Evolutionary conservation across 139 green algal genomes (phyloP).

Genomic region (Coelastrella sp.): DNA sequence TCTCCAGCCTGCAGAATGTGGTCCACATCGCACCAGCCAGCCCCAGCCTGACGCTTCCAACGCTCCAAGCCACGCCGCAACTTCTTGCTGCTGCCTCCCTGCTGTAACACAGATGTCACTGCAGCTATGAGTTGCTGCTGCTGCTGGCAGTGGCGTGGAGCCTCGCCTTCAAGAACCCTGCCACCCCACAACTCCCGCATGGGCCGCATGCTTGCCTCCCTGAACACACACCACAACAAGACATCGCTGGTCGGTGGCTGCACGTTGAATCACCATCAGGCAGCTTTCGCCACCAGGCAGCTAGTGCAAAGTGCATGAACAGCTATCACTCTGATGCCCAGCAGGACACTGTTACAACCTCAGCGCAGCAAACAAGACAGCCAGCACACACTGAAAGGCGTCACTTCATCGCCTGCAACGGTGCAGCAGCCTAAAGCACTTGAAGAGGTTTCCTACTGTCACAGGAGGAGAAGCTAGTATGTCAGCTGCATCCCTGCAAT

Average conservation of each 20-base stretch:
- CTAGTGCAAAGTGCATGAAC: no score
- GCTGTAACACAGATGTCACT: not conserved
- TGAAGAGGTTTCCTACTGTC: no score
- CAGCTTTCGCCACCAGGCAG: no score
- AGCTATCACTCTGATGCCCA: no score
- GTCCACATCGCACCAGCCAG: conserved; percentile 50
- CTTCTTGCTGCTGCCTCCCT: conserved; percentile 15
- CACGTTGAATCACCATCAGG: no score
- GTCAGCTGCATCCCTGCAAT: no score
- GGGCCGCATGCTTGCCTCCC: conserved; percentile 65
- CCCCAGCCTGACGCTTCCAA: conserved; percentile 46
- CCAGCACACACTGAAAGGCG: no score
- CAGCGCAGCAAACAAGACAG: no score
- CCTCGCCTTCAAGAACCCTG: conserved; percentile 43
- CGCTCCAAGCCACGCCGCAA: conserved; percentile 50
- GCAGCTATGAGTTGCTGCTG: not conserved
- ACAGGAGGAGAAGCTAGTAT: no score
- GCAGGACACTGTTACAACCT: no score
- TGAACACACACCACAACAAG: conserved; percentile 48
- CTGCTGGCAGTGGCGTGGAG: not conserved
- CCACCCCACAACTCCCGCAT: conserved; percentile 63
- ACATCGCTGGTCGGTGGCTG: conserved; percentile 28
- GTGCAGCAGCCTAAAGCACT: no score
- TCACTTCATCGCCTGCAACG: no score
- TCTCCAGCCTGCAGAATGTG: not conserved